A percentile compares a stretch with the other conserved stretches of the same genome.
These are phyloP conservation scores for Alternaria metachromatica DNA, from an alignment of 2,329 filamentous ascomycete species.

Conservation along the genomic window DNA sequence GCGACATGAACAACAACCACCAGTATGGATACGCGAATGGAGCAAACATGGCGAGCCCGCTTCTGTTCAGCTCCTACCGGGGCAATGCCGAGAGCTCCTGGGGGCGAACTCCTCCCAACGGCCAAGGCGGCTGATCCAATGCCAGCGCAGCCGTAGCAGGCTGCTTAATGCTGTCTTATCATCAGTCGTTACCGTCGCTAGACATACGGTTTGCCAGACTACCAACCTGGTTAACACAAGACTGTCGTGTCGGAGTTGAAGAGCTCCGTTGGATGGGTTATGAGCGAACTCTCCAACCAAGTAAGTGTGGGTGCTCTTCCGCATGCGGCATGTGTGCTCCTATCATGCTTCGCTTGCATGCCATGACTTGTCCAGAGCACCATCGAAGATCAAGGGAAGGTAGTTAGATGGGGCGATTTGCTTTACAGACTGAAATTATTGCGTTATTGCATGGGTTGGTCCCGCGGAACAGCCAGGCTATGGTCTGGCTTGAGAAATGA, in stretches of 20 bases:
- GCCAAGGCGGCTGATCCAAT: slow-evolving; percentile 47
- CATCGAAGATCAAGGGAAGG: neutral
- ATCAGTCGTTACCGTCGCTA: slow-evolving; percentile 7
- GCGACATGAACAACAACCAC: slow-evolving; percentile 26
- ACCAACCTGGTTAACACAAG: neutral
- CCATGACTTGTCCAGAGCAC: neutral
- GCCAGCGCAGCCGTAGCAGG: slow-evolving; percentile 18
- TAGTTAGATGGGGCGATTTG: neutral
- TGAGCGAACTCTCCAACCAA: neutral
- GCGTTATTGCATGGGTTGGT: neutral
- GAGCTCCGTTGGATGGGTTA: neutral
- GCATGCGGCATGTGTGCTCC: neutral
- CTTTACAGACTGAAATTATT: slow-evolving; percentile 1
- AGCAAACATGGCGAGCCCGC: slow-evolving; percentile 47
- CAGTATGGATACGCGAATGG: slow-evolving; percentile 27
- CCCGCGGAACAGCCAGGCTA: neutral
- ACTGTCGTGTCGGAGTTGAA: neutral
- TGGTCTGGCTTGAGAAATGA: neutral
- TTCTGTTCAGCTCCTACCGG: slow-evolving; percentile 52
- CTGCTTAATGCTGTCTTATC: slow-evolving; percentile 11
- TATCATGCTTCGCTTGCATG: neutral
- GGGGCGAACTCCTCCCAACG: slow-evolving; percentile 46
- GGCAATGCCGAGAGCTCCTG: slow-evolving; percentile 40
- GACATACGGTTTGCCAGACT: slow-evolving; percentile 1
- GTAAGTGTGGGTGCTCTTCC: neutral